These are phyloP conservation scores for Cantharellus anzutake DNA, from an alignment of 768 basidiomycete genomes.

Conservation along the genomic window DNA sequence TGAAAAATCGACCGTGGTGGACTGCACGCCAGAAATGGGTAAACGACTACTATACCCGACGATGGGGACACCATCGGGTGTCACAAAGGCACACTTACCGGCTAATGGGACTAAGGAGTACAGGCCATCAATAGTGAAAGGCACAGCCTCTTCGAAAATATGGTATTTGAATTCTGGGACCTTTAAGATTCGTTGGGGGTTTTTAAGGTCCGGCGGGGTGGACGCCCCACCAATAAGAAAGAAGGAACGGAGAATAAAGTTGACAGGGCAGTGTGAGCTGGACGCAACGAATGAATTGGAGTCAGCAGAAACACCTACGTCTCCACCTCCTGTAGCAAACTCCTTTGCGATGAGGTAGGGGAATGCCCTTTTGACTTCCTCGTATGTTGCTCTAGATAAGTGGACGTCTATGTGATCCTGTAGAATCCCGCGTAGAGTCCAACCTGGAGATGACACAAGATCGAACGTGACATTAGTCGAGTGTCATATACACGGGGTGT, in stretches of 20 bases:
- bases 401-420: conserved; percentile 63
- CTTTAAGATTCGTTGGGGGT: conserved; percentile 18
- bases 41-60: conserved; percentile 2
- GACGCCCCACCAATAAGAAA: conserved; percentile 1
- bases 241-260: not conserved
- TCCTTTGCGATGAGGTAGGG: conserved; percentile 67
- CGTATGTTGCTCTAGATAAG: conserved; percentile 41
- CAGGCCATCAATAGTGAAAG: conserved; percentile 52
- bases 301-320: conserved; percentile 22
- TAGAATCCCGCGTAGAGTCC: conserved; percentile 49
- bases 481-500: conserved; percentile 6
- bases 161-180: conserved; percentile 74
- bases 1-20: conserved; percentile 54
- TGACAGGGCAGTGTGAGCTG: not conserved
- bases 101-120: conserved; percentile 45
- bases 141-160: conserved; percentile 46
- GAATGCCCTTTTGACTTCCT: conserved; percentile 48
- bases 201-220: no score
- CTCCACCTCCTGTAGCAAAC: conserved; percentile 62
- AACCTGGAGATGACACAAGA: conserved; percentile 25
- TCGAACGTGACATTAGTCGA: not conserved
- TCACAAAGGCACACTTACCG: conserved; percentile 23
- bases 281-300: not conserved
- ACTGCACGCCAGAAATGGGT: conserved; percentile 22
- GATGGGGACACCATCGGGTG: not conserved